Conservation (phyloP, 2,329 filamentous ascomycete genomes). For the Cryphonectria radicalis region DNA sequence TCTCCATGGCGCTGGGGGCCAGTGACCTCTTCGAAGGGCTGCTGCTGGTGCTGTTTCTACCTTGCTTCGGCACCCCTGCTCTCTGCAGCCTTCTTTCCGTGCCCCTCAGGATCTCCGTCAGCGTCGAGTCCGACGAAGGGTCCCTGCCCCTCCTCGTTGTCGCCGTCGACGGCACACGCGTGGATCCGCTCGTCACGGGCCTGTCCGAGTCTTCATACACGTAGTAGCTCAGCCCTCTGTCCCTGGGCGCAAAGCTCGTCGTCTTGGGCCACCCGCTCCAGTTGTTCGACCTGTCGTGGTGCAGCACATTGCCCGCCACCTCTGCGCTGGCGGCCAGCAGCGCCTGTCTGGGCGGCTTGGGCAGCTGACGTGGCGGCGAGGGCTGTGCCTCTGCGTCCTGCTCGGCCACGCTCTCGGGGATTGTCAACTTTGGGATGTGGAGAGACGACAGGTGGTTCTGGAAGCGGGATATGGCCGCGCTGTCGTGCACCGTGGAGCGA, state of each 20-base stretch:
- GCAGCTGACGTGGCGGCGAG: conserved; percentile 28
- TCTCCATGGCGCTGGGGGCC: conserved; percentile 23
- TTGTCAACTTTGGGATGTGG: conserved; percentile 5
- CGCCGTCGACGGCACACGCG: conserved; percentile 25
- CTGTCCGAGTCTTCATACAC: conserved; percentile 24
- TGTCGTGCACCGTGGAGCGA: conserved; percentile 4
- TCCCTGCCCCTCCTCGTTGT: conserved; percentile 33
- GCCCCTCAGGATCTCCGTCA: conserved; percentile 55
- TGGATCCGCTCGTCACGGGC: conserved; percentile 21
- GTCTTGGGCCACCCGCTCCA: conserved; percentile 1
- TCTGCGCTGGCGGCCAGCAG: conserved; percentile 22
- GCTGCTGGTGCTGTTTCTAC: background rate
- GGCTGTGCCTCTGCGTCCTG: conserved; percentile 11
- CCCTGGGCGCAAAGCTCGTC: conserved; percentile 9
- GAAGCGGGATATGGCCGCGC: conserved; percentile 16
- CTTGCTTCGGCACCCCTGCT: conserved; percentile 24
- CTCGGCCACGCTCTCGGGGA: conserved; percentile 23
- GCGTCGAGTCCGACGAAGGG: conserved; percentile 50
- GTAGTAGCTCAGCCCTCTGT: conserved; percentile 26
- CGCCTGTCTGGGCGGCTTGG: conserved; percentile 28
- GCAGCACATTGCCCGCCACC: background rate
- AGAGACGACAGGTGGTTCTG: conserved; percentile 21
- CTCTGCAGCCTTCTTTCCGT: conserved; percentile 56
- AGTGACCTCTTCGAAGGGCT: conserved; percentile 1
- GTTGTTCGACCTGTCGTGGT: conserved; percentile 1